Evolutionary conservation across 192 early-diverging fungal species (phyloP).

Genomic region (Podila verticillata): DNA sequence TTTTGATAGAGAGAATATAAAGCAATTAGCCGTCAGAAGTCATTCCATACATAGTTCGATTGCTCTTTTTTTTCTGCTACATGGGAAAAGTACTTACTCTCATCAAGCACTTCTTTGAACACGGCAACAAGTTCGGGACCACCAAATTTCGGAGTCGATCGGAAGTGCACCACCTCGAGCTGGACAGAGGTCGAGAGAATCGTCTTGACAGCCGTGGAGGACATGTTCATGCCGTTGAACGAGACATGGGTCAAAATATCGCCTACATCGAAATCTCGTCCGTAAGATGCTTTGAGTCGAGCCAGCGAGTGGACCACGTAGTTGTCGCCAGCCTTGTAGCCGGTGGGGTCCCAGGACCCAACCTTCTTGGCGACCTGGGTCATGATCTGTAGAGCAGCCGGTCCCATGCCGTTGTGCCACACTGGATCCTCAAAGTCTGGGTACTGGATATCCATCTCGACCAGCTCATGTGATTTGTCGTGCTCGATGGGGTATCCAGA

Average conservation of each 20-base stretch:
- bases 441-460: neutral
- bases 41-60: no score
- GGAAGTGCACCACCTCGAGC: constrained; percentile 1
- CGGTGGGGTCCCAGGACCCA: neutral
- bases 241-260: neutral
- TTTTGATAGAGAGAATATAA: neutral
- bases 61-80: no score
- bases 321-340: neutral
- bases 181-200: neutral
- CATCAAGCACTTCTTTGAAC: neutral
- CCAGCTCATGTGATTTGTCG: neutral
- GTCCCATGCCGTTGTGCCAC: neutral
- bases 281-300: neutral
- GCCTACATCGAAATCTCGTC: neutral
- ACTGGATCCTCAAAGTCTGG: neutral
- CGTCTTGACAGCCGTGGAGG: neutral
- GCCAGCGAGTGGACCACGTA: neutral
- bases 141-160: constrained; percentile 1
- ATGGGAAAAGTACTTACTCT: neutral
- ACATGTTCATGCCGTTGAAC: constrained; percentile 4
- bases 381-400: neutral
- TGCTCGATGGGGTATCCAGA: neutral
- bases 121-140: neutral
- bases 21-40: no score
- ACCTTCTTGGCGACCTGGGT: neutral